phyloP scores from a whole-genome alignment of 257 asterid species.

The Paulownia fortunei region DNA sequence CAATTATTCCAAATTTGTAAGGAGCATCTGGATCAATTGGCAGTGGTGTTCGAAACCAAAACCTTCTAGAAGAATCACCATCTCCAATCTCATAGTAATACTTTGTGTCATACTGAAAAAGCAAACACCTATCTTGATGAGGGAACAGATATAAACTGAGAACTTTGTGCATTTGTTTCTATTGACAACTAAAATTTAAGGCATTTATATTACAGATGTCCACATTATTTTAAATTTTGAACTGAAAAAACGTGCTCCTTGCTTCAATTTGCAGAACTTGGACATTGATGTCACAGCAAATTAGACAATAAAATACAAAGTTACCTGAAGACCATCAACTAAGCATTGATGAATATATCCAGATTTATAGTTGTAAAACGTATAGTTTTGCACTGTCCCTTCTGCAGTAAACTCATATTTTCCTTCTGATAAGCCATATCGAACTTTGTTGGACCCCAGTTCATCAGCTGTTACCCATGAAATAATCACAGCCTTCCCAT shows the following conservation, averaged over 20 bases:
- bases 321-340: slow-evolving; percentile 78
- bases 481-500: slow-evolving; percentile 79
- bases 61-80: slow-evolving; percentile 75
- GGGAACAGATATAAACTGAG: slow-evolving; percentile 6
- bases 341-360: slow-evolving; percentile 86
- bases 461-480: slow-evolving; percentile 84
- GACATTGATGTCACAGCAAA: not conserved
- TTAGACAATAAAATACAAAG: not conserved
- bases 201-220: not conserved
- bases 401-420: slow-evolving; percentile 62
- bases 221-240: not conserved
- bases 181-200: not conserved
- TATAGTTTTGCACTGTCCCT: slow-evolving; percentile 71
- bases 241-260: not conserved
- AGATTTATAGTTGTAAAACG: slow-evolving; percentile 74
- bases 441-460: slow-evolving; percentile 78
- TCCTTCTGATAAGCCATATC: slow-evolving; percentile 73
- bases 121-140: slow-evolving; percentile 23
- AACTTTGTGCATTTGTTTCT: slow-evolving; percentile 5
- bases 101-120: slow-evolving; percentile 69
- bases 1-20: slow-evolving; percentile 84
- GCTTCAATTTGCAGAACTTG: not conserved
- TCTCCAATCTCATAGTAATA: slow-evolving; percentile 83
- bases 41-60: slow-evolving; percentile 90
- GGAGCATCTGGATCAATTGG: slow-evolving; percentile 72